Conservation (phyloP, 83 land plant genomes). For the Thuja plicata region DNA sequence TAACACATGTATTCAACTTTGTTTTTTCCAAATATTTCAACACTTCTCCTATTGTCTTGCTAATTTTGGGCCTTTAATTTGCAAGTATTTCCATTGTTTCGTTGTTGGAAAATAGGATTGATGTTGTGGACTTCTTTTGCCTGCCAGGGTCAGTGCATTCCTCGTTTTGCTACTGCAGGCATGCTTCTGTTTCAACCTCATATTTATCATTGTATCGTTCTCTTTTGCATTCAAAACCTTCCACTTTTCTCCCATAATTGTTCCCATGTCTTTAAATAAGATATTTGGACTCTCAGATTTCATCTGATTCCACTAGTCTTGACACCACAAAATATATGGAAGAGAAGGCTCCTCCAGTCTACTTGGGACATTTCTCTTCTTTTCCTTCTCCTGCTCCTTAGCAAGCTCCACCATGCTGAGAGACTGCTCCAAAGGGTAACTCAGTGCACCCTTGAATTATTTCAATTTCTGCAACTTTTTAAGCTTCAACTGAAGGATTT, state of each 20-base stretch:
- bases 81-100: conserved; percentile 54
- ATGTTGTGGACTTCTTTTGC: conserved; percentile 82
- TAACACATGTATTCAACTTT: too few relatives aligned
- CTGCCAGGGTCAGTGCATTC: conserved; percentile 61
- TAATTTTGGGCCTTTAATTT: conserved; percentile 53
- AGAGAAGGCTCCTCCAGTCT: conserved; percentile 64
- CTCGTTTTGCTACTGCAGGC: conserved; percentile 40
- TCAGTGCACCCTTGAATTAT: conserved; percentile 73
- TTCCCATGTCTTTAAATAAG: conserved; percentile 65
- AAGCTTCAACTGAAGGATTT: conserved; percentile 69
- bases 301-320: conserved; percentile 84
- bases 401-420: conserved; percentile 20
- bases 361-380: conserved; percentile 48
- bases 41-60: conserved; percentile 49
- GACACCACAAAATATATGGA: conserved; percentile 78
- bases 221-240: conserved; percentile 70
- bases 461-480: conserved; percentile 74
- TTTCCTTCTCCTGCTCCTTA: conserved; percentile 23
- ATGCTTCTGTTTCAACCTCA: conserved; percentile 68
- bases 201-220: conserved; percentile 83
- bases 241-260: conserved; percentile 80
- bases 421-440: conserved; percentile 17
- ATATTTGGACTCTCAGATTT: conserved; percentile 64
- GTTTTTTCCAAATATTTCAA: too few relatives aligned
- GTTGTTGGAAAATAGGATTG: conserved; percentile 73